Base-by-base conservation (phyloP, 2,329 filamentous ascomycete genomes). In the Talaromyces sp. region DNA sequence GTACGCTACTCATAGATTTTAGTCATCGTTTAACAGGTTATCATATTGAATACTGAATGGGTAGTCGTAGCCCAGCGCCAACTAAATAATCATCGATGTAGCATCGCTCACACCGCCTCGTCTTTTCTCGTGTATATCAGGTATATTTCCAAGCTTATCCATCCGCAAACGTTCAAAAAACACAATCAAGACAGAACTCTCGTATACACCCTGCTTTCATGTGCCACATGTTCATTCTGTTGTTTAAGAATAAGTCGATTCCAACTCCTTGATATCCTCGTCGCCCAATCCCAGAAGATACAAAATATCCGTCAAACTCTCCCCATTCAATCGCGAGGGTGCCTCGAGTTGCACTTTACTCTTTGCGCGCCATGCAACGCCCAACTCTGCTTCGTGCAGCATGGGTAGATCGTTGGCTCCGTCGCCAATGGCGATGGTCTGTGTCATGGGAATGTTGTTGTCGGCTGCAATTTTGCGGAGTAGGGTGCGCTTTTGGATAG, bases 351-450 rank as follows among this genome's bases (percentile, higher is more conserved):
- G 87, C 50, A 89, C 87, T 73, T 84, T 87, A 58, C 82, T 83
- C 79, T 89, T 89, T 35, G 87, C 87, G 68, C 85, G 84, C 78
- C 87, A 88, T 8, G 87, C 87, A 8, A 89, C 82, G 10, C 87
- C 87, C 50, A 89, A 72, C 7, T 86, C 87, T 6, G 87, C 86
- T 7, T 83, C 82, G 58, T 83, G 80, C 75, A 89, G 85, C 87
- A 89, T 89, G 17, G 84, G 82, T 31, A 89, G 77, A 70, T 89
- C 87, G 69, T 89, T 89, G 27, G 86, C 87, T 39, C 87, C 87
- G 69, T 89, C 87, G 10, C 87, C 87, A 2, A 89, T 82, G 13
- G 84, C 84, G 37, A 89, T 75, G 2, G 84, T 84, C 70, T 86
- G 82, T 8, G 84, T 81, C 9, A 85, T 75, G 2, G 81, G 75